Evolutionary conservation across 2,329 filamentous ascomycete species (phyloP), one percentile per base, ranked within the genome.

Genomic region (Phyllosticta paracitricarpa): DNA sequence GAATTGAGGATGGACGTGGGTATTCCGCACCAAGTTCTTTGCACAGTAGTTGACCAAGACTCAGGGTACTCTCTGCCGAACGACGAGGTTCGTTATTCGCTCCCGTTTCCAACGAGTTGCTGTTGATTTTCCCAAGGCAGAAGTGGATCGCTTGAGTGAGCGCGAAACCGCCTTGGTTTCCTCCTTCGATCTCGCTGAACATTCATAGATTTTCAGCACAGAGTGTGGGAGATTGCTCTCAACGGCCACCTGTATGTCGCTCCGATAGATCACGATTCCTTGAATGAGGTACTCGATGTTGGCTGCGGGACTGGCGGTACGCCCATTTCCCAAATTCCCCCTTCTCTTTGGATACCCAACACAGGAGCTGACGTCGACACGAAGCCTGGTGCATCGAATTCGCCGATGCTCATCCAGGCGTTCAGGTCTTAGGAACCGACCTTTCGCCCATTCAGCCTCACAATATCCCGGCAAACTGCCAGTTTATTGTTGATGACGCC

Each of bases 401-500:
- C 12, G 68, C 68, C 14, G 67, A 68, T 33, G 61, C 63, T 19
- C 57, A 67, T 26, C 67, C 68, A 19, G 48, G 61, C 51, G 26
- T 64, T 35, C 59, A 62, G 14, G 65, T 69, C 35, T 52, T 63
- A 7, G 68, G 67, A 9, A 68, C 64, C 7, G 68, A 68, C 58
- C 64, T 76, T 72, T 65, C 74, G 4, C 68, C 67, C 51, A 70
- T 68, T 51, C 66, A 70, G 53, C 66, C 67, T 24, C 55, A 61
- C 61, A 64, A 64, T 57, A 64, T 69, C 10, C 68, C 68, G 24
- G 26, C 64, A 33, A 70, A 70, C 54, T 69, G 66, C 63, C 48
- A 51, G 9, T 70, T 70, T 61, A 62, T 68, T n/a, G 65, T 70
- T 60, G 66, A 67, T 30, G 65, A 70, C 58, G 67, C 64, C 14